Evolutionary conservation across 2,329 filamentous ascomycete genomes (phyloP).

Genomic region (Botrytis tulipae): DNA sequence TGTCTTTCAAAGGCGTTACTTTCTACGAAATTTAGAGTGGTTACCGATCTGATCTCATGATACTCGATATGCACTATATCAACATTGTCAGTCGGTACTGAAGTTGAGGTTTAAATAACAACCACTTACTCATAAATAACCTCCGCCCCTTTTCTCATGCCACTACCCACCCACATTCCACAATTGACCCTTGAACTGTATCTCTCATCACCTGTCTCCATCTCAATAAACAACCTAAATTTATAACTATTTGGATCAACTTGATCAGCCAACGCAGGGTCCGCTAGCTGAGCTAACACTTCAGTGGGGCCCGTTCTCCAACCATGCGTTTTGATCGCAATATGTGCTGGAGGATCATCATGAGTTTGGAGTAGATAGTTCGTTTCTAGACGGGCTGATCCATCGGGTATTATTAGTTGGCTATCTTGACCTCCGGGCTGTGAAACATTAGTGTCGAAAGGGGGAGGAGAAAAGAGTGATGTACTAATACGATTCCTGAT

Average conservation of each 20-base stretch:
- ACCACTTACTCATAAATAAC: constrained; percentile 46
- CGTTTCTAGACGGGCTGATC: constrained; percentile 44
- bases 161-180: constrained; percentile 51
- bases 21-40: not conserved
- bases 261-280: constrained; percentile 32
- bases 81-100: constrained; percentile 6
- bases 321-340: constrained; percentile 49
- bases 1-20: not conserved
- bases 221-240: constrained; percentile 50
- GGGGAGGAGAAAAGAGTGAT: not conserved
- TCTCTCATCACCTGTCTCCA: constrained; percentile 51
- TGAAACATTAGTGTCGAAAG: constrained; percentile 1
- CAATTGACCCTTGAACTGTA: constrained; percentile 51
- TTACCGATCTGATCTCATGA: constrained; percentile 2
- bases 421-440: constrained; percentile 42
- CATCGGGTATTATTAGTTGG: constrained; percentile 38
- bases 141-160: constrained; percentile 47
- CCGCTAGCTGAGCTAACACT: constrained; percentile 31
- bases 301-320: constrained; percentile 49
- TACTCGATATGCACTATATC: constrained; percentile 28
- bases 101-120: not conserved
- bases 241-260: constrained; percentile 42
- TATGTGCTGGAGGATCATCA: constrained; percentile 46
- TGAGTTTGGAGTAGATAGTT: constrained; percentile 50
- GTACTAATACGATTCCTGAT: constrained; percentile 46